Evolutionary conservation across 176 grass and related monocot genomes (phyloP).

Genomic region (Saccharum spontaneum): DNA sequence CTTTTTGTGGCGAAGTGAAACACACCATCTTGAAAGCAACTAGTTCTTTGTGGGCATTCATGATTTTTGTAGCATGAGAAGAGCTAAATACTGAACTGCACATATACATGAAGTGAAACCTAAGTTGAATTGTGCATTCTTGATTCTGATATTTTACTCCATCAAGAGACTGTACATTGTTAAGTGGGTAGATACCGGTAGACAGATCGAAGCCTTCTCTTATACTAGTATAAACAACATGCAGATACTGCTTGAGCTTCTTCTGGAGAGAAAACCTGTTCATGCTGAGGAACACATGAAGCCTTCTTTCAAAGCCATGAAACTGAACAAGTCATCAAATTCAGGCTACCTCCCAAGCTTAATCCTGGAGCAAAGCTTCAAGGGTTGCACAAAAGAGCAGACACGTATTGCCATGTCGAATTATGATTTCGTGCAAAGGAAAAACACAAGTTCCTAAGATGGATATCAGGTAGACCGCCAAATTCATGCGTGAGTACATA

Average conservation of each 20-base stretch:
- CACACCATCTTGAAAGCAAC: too few species aligned
- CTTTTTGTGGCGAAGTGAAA: too few species aligned
- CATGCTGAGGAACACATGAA: constrained; percentile 25
- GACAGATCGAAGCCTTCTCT: constrained; percentile 9
- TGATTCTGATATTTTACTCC: constrained; percentile 42
- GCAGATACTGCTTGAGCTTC: constrained; percentile 42
- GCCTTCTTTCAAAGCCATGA: background rate
- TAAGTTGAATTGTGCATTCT: background rate
- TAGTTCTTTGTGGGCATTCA: too few species aligned
- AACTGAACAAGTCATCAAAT: constrained; percentile 20
- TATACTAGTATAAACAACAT: constrained; percentile 23
- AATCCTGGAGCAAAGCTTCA: background rate
- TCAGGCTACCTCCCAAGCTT: constrained; percentile 43
- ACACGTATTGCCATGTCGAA: background rate
- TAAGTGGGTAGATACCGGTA: background rate
- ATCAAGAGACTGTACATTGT: constrained; percentile 27
- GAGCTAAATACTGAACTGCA: background rate
- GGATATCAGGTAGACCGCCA: too few species aligned
- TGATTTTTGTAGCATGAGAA: too few species aligned
- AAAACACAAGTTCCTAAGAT: background rate
- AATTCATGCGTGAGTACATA: background rate
- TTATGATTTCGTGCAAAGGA: background rate
- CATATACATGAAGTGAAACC: background rate
- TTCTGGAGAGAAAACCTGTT: constrained; percentile 34
- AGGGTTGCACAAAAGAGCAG: background rate